Percentiles rank a stretch among this genome's conserved stretches.
Evolutionary conservation across 1,284 basidiomycete genomes (phyloP).

Genomic region (Leucoagaricus sp.): DNA sequence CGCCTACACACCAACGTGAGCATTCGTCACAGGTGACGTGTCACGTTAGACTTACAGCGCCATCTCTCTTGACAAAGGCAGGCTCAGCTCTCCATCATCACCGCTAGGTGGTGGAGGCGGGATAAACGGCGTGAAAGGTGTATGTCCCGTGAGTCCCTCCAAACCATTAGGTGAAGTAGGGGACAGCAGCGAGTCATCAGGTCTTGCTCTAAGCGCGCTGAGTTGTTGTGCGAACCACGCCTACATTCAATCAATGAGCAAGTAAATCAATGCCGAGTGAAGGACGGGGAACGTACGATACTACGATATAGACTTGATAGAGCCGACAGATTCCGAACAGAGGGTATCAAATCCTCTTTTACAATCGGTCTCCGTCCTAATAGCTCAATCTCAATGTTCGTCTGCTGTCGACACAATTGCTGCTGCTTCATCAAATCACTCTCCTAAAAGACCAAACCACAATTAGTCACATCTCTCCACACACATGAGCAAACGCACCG

Average conservation of each 20-base stretch:
- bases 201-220: slow-evolving; percentile 59
- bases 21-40: slow-evolving; percentile 10
- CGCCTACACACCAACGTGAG: slow-evolving; percentile 52
- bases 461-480: not conserved
- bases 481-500: slow-evolving; percentile 32
- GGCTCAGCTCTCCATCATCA: slow-evolving; percentile 52
- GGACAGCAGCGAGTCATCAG: slow-evolving; percentile 53
- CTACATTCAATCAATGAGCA: slow-evolving; percentile 36
- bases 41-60: slow-evolving; percentile 59
- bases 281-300: slow-evolving; percentile 57
- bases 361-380: slow-evolving; percentile 54
- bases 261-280: not conserved
- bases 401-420: slow-evolving; percentile 75
- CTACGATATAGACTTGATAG: slow-evolving; percentile 86
- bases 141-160: slow-evolving; percentile 50
- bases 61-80: slow-evolving; percentile 88
- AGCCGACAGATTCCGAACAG: slow-evolving; percentile 74
- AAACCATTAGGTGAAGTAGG: slow-evolving; percentile 49
- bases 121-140: slow-evolving; percentile 51
- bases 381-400: slow-evolving; percentile 70
- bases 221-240: slow-evolving; percentile 82
- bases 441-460: slow-evolving; percentile 33
- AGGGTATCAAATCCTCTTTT: slow-evolving; percentile 75
- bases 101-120: slow-evolving; percentile 39
- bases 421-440: slow-evolving; percentile 41